Conservation (phyloP, 2,329 filamentous ascomycete species). For the Colletotrichum tropicale region DNA sequence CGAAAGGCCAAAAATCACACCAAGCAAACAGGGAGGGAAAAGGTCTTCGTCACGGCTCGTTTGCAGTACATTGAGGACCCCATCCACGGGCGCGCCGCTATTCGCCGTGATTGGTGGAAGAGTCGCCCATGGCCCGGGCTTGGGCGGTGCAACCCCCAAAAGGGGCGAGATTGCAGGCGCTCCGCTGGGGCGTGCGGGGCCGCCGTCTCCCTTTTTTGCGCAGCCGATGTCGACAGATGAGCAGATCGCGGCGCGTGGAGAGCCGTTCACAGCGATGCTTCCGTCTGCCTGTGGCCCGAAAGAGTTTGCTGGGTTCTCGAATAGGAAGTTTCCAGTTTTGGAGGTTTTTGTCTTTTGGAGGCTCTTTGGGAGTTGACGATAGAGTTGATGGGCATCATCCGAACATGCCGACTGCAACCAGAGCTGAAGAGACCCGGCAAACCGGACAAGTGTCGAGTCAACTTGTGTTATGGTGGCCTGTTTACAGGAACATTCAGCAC, state of each 20-base stretch:
- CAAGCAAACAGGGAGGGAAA: neutral
- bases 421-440: neutral
- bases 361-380: neutral
- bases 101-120: constrained; percentile 13
- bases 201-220: neutral
- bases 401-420: neutral
- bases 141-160: constrained; percentile 2
- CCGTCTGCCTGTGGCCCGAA: neutral
- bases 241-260: neutral
- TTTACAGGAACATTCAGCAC: neutral
- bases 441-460: neutral
- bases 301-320: neutral
- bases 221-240: neutral
- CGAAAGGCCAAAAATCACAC: neutral
- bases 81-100: neutral
- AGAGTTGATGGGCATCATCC: neutral
- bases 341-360: neutral
- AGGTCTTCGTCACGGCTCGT: constrained; percentile 1
- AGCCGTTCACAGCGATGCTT: neutral
- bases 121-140: neutral
- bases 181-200: constrained; percentile 2
- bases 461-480: neutral
- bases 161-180: constrained; percentile 3
- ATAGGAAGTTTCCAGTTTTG: neutral
- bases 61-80: constrained; percentile 10